Conservation (phyloP, 352 stramenopile genomes). For the Phytophthora pinifolia region DNA sequence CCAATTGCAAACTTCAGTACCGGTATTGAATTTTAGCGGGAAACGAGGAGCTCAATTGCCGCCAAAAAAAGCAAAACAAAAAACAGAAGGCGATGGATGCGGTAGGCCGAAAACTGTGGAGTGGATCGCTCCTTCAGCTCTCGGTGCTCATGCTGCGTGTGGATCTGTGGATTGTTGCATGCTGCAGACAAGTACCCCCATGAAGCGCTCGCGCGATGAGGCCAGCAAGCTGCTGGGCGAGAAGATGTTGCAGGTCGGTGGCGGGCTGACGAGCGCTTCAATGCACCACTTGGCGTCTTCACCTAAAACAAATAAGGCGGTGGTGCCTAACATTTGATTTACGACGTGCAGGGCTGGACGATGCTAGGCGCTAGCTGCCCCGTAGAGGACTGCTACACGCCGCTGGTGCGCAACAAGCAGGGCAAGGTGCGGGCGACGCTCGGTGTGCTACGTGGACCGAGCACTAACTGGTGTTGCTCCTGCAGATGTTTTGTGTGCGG, state of each 20-base stretch:
- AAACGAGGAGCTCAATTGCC: slow-evolving; percentile 16
- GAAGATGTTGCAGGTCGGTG: slow-evolving; percentile 74
- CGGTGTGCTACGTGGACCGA: background rate
- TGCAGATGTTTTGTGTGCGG: slow-evolving; percentile 74
- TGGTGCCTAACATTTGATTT: slow-evolving; percentile 1
- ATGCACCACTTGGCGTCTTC: no score
- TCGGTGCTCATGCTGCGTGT: background rate
- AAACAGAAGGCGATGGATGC: slow-evolving; percentile 17
- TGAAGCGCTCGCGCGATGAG: slow-evolving; percentile 60
- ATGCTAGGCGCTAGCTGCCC: slow-evolving; percentile 73
- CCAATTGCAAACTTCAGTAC: background rate
- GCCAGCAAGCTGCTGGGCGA: slow-evolving; percentile 73
- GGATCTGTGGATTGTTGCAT: slow-evolving; percentile 1
- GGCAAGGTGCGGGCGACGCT: slow-evolving; percentile 37
- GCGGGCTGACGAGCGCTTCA: background rate
- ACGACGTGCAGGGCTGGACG: slow-evolving; percentile 63
- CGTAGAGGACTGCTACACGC: slow-evolving; percentile 70
- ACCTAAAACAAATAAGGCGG: no score
- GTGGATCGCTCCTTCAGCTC: background rate
- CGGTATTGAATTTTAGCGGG: slow-evolving; percentile 6
- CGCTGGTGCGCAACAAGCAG: slow-evolving; percentile 77
- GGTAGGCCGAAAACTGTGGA: slow-evolving; percentile 19
- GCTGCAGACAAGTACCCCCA: slow-evolving; percentile 1
- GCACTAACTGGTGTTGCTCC: no score
- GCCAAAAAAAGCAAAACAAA: slow-evolving; percentile 26